Conservation (phyloP, 1,284 basidiomycete species). For the Cutaneotrichosporon cutaneum region DNA sequence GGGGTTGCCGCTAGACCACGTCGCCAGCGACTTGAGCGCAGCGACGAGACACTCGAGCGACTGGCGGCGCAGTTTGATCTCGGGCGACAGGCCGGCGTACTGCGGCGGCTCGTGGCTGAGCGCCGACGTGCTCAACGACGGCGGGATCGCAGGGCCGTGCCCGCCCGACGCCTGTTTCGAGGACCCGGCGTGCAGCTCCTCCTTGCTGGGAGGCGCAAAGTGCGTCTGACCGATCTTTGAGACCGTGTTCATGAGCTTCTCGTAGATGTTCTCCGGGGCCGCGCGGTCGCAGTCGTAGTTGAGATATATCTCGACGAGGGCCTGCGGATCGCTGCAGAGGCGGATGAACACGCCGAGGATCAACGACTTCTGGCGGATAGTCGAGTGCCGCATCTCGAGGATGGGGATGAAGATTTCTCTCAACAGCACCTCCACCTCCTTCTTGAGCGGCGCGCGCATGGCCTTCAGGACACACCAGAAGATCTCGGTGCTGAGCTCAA, state of each 20-base stretch:
- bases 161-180: constrained; percentile 42
- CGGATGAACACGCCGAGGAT: constrained; percentile 82
- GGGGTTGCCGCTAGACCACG: constrained; percentile 68
- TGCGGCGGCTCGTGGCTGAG: constrained; percentile 55
- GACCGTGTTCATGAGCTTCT: constrained; percentile 90
- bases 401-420: constrained; percentile 99
- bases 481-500: constrained; percentile 97
- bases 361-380: constrained; percentile 88
- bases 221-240: constrained; percentile 82
- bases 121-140: constrained; percentile 66
- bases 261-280: constrained; percentile 92
- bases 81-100: constrained; percentile 69
- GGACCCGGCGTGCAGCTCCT: constrained; percentile 39
- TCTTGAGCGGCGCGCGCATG: constrained; percentile 97
- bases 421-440: constrained; percentile 97
- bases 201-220: constrained; percentile 57
- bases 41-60: constrained; percentile 85
- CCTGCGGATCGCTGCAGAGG: constrained; percentile 90
- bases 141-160: constrained; percentile 56
- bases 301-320: constrained; percentile 92
- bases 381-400: constrained; percentile 95
- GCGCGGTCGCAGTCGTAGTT: constrained; percentile 97
- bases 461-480: constrained; percentile 94
- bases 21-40: constrained; percentile 80
- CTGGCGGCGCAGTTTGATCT: constrained; percentile 79